phyloP scores from a whole-genome alignment of 2,329 filamentous ascomycete species.

The Dendryphion nanum region DNA sequence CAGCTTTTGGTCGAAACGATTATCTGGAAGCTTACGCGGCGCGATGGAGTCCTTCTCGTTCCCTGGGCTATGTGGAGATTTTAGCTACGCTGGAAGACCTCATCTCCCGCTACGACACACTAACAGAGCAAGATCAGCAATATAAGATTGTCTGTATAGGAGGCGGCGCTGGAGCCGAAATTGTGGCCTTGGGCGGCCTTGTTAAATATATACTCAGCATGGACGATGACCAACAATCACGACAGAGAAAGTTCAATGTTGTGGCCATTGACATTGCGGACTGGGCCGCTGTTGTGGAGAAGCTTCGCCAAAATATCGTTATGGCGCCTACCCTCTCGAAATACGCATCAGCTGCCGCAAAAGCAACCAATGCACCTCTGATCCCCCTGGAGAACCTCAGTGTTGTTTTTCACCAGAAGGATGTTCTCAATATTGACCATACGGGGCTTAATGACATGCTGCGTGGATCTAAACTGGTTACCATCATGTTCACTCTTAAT shows the following conservation, averaged over 20 bases:
- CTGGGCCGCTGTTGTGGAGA: slow-evolving; percentile 65
- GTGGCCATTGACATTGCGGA: slow-evolving; percentile 78
- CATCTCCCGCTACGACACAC: slow-evolving; percentile 3
- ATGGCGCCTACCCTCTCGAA: slow-evolving; percentile 47
- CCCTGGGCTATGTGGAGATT: slow-evolving; percentile 74
- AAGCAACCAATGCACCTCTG: slow-evolving; percentile 42
- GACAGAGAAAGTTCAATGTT: slow-evolving; percentile 36
- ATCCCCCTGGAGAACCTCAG: slow-evolving; percentile 26
- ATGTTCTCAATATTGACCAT: slow-evolving; percentile 48
- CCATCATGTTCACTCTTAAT: slow-evolving; percentile 91
- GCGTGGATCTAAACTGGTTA: slow-evolving; percentile 56
- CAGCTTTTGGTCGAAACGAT: slow-evolving; percentile 71
- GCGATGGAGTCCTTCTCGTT: slow-evolving; percentile 85
- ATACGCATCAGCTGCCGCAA: slow-evolving; percentile 48
- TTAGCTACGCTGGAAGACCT: slow-evolving; percentile 42
- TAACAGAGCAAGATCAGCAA: slow-evolving; percentile 5
- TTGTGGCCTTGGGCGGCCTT: slow-evolving; percentile 61
- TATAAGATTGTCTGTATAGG: slow-evolving; percentile 57
- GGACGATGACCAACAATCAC: slow-evolving; percentile 3
- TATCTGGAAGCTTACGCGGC: slow-evolving; percentile 81
- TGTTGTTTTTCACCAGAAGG: slow-evolving; percentile 49
- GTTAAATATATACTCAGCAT: slow-evolving; percentile 13
- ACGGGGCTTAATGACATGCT: slow-evolving; percentile 34
- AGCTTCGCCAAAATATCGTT: slow-evolving; percentile 58
- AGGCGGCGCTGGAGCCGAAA: slow-evolving; percentile 65